Conservation (phyloP, 1,139 yeast genomes). For the Candida sp. region DNA sequence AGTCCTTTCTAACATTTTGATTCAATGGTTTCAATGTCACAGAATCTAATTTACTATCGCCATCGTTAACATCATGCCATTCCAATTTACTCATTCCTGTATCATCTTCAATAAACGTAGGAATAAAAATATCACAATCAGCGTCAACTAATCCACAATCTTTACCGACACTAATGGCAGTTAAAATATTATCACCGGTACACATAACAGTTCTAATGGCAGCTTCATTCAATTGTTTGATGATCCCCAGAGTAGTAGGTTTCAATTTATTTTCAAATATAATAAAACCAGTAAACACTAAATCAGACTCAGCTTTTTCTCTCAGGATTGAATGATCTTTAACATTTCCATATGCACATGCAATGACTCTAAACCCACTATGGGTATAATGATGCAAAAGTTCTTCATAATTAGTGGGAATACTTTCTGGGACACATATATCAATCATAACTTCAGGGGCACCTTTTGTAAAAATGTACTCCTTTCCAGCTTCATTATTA, state of each 20-base stretch:
- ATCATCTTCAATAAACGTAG: slow-evolving; percentile 48
- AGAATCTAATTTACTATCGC: slow-evolving; percentile 54
- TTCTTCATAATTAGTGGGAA: slow-evolving; percentile 76
- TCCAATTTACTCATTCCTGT: slow-evolving; percentile 30
- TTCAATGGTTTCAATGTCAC: slow-evolving; percentile 54
- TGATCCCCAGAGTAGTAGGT: slow-evolving; percentile 58
- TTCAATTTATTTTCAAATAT: slow-evolving; percentile 90
- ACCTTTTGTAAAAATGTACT: slow-evolving; percentile 75
- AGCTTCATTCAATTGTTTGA: slow-evolving; percentile 58
- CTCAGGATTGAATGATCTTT: slow-evolving; percentile 24
- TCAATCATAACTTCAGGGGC: slow-evolving; percentile 96
- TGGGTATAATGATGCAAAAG: slow-evolving; percentile 83
- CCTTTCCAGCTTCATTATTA: slow-evolving; percentile 29
- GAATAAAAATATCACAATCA: slow-evolving; percentile 57
- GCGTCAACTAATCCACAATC: slow-evolving; percentile 69
- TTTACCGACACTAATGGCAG: slow-evolving; percentile 90
- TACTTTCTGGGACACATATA: slow-evolving; percentile 64
- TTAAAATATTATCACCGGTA: slow-evolving; percentile 93
- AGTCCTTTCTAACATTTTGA: slow-evolving; percentile 17
- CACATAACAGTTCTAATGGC: slow-evolving; percentile 88
- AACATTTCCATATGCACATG: slow-evolving; percentile 69
- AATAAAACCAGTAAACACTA: slow-evolving; percentile 82
- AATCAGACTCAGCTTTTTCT: slow-evolving; percentile 61
- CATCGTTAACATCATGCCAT: slow-evolving; percentile 68
- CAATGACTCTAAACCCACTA: slow-evolving; percentile 91